phyloP scores from a whole-genome alignment of 345 rosid species.

The Passiflora organensis region DNA sequence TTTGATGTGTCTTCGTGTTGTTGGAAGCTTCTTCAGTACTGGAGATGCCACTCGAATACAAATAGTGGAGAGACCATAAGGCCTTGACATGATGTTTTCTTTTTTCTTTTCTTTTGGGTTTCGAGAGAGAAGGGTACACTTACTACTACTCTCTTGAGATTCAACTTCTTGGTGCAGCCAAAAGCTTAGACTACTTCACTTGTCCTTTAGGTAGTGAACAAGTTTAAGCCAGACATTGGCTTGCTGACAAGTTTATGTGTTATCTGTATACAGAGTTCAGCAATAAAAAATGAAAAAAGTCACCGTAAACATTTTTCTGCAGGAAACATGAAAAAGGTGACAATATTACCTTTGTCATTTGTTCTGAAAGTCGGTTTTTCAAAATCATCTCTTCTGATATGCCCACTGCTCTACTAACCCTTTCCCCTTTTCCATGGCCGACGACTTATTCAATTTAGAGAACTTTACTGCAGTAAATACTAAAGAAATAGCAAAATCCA shows the following conservation, averaged over 20 bases:
- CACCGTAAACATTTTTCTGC: background rate
- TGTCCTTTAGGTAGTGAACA: constrained; percentile 22
- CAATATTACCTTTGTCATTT: constrained; percentile 33
- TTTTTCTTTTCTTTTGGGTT: constrained; percentile 4
- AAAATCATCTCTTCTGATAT: too few relatives aligned
- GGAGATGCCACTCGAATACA: constrained; percentile 28
- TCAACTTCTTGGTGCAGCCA: constrained; percentile 34
- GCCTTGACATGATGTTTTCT: constrained; percentile 12
- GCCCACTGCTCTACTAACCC: too few relatives aligned
- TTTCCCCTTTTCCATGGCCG: background rate
- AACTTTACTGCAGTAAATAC: too few relatives aligned
- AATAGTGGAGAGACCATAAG: constrained; percentile 2
- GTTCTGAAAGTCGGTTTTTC: constrained; percentile 19
- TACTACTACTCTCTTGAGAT: too few relatives aligned
- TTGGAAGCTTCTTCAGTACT: constrained; percentile 37
- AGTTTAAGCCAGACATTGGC: constrained; percentile 18
- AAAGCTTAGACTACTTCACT: constrained; percentile 17
- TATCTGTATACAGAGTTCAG: background rate
- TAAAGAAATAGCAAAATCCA: background rate
- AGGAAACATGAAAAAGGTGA: constrained; percentile 28
- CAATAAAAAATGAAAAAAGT: constrained; percentile 11
- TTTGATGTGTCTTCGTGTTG: constrained; percentile 24
- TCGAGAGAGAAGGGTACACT: constrained; percentile 3
- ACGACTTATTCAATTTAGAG: too few relatives aligned
- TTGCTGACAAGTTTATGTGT: constrained; percentile 20